Percentiles rank a stretch among this genome's conserved stretches.
phyloP scores from a whole-genome alignment of 2,329 filamentous ascomycete genomes.

The Paraconiothyrium sp. region DNA sequence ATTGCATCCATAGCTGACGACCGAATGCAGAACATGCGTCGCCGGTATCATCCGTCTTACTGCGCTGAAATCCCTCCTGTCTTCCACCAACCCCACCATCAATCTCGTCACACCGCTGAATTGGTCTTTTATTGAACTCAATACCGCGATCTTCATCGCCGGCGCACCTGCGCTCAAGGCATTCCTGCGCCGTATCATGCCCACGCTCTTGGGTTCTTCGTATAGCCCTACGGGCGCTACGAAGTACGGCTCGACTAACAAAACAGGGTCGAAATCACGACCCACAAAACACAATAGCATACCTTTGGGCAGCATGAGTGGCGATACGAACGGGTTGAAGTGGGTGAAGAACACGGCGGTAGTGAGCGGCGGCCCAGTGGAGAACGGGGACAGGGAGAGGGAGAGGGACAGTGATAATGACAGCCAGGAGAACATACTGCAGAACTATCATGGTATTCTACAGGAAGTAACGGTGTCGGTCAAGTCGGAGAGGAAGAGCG shows the following conservation, averaged over 20 bases:
- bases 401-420: neutral
- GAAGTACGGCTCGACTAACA: neutral
- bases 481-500: conserved; percentile 3
- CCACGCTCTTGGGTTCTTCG: conserved; percentile 2
- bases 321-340: neutral
- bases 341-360: conserved; percentile 2
- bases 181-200: neutral
- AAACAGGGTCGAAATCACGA: neutral
- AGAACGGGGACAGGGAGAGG: neutral
- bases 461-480: conserved; percentile 8
- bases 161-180: conserved; percentile 6
- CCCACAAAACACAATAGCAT: conserved; percentile 4
- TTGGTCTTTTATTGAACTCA: conserved; percentile 13
- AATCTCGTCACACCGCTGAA: conserved; percentile 4
- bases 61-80: neutral
- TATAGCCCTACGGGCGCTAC: neutral
- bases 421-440: conserved; percentile 8
- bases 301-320: conserved; percentile 3
- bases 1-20: neutral
- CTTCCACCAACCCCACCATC: neutral
- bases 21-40: neutral
- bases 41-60: conserved; percentile 6
- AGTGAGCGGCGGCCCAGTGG: neutral
- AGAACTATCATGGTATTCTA: conserved; percentile 5
- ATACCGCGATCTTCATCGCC: conserved; percentile 8